A percentile compares a stretch with the other conserved stretches of the same genome.
Evolutionary conservation across 2,329 filamentous ascomycete genomes (phyloP).

Genomic region (Aspergillus proliferans): DNA sequence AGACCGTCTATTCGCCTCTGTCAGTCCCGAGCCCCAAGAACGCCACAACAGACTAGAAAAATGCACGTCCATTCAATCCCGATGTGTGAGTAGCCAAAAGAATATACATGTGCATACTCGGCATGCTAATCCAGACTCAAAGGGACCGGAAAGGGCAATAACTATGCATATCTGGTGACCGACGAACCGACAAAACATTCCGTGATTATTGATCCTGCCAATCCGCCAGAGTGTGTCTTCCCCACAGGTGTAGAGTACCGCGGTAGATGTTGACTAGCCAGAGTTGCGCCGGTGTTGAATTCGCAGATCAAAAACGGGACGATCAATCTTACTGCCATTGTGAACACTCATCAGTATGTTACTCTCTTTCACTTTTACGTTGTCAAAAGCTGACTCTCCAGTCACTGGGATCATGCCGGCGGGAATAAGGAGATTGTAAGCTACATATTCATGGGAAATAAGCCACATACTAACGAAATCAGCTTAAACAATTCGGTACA

Average conservation of each 20-base stretch:
- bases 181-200: constrained; percentile 46
- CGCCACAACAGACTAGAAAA: constrained; percentile 17
- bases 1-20: constrained; percentile 12
- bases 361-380: not conserved
- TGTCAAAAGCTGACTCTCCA: constrained; percentile 33
- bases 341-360: constrained; percentile 93
- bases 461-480: not conserved
- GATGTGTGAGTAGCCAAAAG: constrained; percentile 41
- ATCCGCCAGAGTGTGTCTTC: constrained; percentile 43
- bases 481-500: constrained; percentile 55
- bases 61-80: constrained; percentile 51
- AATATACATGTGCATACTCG: not conserved
- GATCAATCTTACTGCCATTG: constrained; percentile 80
- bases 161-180: constrained; percentile 48
- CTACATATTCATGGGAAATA: constrained; percentile 3
- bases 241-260: not conserved
- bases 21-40: not conserved
- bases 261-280: constrained; percentile 18
- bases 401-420: constrained; percentile 90
- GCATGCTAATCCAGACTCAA: not conserved
- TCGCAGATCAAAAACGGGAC: constrained; percentile 63
- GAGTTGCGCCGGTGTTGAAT: constrained; percentile 61
- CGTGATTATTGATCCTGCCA: constrained; percentile 47
- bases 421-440: constrained; percentile 77
- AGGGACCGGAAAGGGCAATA: constrained; percentile 41